Percentiles rank a stretch among this genome's conserved stretches.
Conservation (phyloP, 306 rosid species). For the Vigna mungo region DNA sequence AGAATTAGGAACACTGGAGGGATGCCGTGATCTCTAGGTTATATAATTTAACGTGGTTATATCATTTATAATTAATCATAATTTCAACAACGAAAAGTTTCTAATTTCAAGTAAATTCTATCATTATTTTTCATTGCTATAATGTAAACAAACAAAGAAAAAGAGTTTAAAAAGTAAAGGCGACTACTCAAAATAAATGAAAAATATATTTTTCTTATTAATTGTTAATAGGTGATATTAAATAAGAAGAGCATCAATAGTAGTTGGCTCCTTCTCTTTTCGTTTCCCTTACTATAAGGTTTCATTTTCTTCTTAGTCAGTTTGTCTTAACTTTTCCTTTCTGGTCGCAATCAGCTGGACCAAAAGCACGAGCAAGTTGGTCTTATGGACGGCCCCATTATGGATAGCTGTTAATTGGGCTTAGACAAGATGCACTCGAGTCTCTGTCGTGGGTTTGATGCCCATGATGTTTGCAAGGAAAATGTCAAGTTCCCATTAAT, state of each 20-base stretch:
- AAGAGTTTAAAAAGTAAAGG: not conserved
- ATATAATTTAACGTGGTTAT: not conserved
- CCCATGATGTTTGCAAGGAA: conserved; percentile 12
- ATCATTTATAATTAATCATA: not conserved
- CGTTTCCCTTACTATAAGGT: not conserved
- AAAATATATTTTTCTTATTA: not conserved
- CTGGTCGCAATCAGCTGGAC: not conserved
- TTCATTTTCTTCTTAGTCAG: not conserved
- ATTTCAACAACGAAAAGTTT: not conserved
- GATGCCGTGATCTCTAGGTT: conserved; percentile 20
- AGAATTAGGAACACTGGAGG: not conserved
- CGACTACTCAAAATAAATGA: not conserved
- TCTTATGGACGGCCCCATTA: not conserved
- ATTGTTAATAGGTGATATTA: not conserved
- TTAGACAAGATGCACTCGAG: not conserved
- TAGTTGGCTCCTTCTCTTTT: not conserved
- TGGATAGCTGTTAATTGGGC: conserved; percentile 1
- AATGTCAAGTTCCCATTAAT: conserved; percentile 34
- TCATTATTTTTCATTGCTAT: not conserved
- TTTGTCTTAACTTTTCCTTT: not conserved
- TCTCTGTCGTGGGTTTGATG: not conserved
- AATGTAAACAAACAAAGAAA: not conserved
- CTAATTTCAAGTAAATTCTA: not conserved
- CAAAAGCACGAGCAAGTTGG: not conserved
- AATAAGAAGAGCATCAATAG: not conserved